phyloP scores from a whole-genome alignment of 805 yeast genomes.

The Pichia heedii region DNA sequence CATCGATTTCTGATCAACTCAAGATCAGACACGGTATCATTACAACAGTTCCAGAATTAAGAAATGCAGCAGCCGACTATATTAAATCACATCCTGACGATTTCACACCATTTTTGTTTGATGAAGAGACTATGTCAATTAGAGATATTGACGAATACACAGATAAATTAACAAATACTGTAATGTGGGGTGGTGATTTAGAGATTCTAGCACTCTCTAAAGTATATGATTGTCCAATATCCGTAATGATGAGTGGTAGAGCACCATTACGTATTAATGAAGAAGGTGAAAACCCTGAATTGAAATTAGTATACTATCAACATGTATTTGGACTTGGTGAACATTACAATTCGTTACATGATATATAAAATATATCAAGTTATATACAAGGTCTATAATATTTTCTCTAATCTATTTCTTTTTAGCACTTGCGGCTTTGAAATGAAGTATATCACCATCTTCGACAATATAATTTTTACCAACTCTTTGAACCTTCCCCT shows the following conservation, averaged over 20 bases:
- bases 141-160: conserved; percentile 63
- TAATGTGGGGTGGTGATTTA: conserved; percentile 95
- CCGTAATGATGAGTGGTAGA: conserved; percentile 70
- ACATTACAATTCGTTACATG: conserved; percentile 74
- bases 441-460: conserved; percentile 87
- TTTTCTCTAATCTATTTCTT: conserved; percentile 5
- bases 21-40: conserved; percentile 37
- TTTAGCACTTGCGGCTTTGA: conserved; percentile 70
- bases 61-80: conserved; percentile 57
- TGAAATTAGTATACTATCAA: conserved; percentile 73
- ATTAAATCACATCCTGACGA: conserved; percentile 58
- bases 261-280: conserved; percentile 58
- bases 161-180: conserved; percentile 57
- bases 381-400: conserved; percentile 1
- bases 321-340: conserved; percentile 88
- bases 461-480: conserved; percentile 94
- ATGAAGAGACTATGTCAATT: conserved; percentile 59
- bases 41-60: conserved; percentile 41
- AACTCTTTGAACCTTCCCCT: conserved; percentile 82
- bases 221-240: conserved; percentile 64
- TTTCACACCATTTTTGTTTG: conserved; percentile 74
- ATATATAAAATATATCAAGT: conserved; percentile 5
- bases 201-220: conserved; percentile 78
- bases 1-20: conserved; percentile 77
- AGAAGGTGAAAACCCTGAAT: conserved; percentile 40